Evolutionary conservation across 352 stramenopile species (phyloP).

Genomic region (Globisporangium sylvaticum): DNA sequence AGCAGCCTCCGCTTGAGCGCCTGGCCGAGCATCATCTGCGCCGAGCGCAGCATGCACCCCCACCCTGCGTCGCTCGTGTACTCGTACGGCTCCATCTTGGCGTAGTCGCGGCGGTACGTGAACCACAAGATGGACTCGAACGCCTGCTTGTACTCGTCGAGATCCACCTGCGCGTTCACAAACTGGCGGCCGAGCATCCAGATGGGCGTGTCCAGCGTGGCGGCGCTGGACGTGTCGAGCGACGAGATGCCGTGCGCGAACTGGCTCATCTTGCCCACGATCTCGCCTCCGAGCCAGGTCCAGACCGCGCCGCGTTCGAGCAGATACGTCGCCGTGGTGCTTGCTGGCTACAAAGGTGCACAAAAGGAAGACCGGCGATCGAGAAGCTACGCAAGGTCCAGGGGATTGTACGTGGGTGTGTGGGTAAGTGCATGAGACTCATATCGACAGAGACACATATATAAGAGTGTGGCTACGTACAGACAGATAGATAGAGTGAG

Average conservation of each 20-base stretch:
- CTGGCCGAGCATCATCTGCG: slow-evolving; percentile 93
- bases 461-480: not conserved
- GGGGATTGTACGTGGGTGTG: not conserved
- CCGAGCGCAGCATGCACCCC: slow-evolving; percentile 95
- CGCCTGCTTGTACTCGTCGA: slow-evolving; percentile 45
- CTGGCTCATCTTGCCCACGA: slow-evolving; percentile 65
- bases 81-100: slow-evolving; percentile 83
- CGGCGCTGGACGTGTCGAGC: slow-evolving; percentile 42
- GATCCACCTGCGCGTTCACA: slow-evolving; percentile 29
- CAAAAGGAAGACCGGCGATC: not conserved
- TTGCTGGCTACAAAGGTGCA: not conserved
- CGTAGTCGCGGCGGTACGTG: slow-evolving; percentile 89
- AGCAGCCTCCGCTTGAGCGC: slow-evolving; percentile 80
- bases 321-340: slow-evolving; percentile 19
- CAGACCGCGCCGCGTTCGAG: slow-evolving; percentile 18
- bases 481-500: not conserved
- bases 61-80: slow-evolving; percentile 91
- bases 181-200: slow-evolving; percentile 45
- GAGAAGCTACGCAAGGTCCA: not conserved
- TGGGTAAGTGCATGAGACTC: not conserved
- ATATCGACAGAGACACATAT: not conserved
- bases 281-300: slow-evolving; percentile 37
- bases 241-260: slow-evolving; percentile 81
- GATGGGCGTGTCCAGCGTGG: slow-evolving; percentile 35
- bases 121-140: slow-evolving; percentile 85